phyloP scores from a whole-genome alignment of 805 yeast species.

The Geotrichum ghanense region DNA sequence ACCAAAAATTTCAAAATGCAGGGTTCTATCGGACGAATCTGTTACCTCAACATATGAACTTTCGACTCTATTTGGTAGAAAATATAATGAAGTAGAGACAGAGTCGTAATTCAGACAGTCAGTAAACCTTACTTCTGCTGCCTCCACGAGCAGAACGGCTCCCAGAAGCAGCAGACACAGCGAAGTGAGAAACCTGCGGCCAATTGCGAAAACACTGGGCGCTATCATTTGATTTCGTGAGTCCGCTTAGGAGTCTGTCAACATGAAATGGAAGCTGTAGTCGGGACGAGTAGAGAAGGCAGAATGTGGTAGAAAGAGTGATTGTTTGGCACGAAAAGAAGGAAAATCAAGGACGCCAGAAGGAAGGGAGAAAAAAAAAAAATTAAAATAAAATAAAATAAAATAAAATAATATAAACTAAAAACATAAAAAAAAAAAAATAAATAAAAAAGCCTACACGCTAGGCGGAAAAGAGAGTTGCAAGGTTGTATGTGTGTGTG shows the following conservation, averaged over 20 bases:
- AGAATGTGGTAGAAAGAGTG: too few species aligned
- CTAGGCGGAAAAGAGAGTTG: too few species aligned
- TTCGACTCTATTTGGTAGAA: conserved; percentile 5
- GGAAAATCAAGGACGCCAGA: conserved; percentile 1
- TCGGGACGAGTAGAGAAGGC: too few species aligned
- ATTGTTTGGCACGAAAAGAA: too few species aligned
- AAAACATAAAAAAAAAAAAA: too few species aligned
- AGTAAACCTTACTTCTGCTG: conserved; percentile 3
- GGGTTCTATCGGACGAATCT: background rate
- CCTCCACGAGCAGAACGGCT: background rate
- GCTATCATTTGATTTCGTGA: background rate
- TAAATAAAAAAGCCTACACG: too few species aligned
- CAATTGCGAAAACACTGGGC: background rate
- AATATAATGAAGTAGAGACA: conserved; percentile 1
- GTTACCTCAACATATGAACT: background rate
- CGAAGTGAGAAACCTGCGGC: background rate
- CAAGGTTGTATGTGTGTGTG: too few species aligned
- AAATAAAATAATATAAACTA: too few species aligned
- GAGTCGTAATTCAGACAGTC: conserved; percentile 4
- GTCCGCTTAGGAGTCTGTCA: too few species aligned
- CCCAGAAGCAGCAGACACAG: background rate
- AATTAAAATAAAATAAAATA: too few species aligned
- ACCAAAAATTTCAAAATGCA: background rate
- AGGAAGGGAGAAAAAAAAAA: background rate
- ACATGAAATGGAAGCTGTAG: too few species aligned